A percentile compares a stretch with the other conserved stretches of the same genome.
Conservation (phyloP, 441 rosid genomes). For the Eutrema salsugineum region DNA sequence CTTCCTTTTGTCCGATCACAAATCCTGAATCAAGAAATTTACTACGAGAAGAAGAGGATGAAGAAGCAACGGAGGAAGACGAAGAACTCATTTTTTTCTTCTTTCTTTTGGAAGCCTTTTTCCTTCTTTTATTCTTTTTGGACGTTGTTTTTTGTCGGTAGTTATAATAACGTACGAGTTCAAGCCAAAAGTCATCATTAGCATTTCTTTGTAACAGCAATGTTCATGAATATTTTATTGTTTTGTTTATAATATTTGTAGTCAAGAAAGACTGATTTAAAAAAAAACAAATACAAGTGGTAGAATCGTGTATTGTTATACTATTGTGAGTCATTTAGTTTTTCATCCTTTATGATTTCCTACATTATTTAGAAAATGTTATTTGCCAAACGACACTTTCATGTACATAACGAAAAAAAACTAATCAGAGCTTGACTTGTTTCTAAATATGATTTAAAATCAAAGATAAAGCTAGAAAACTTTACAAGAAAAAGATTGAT, state of each 20-base stretch:
- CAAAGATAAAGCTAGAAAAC: too few relatives aligned
- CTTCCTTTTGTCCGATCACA: slow-evolving; percentile 12
- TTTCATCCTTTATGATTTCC: too few relatives aligned
- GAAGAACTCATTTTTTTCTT: slow-evolving; percentile 18
- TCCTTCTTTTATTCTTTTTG: neutral
- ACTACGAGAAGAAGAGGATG: slow-evolving; percentile 9
- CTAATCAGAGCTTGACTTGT: too few relatives aligned
- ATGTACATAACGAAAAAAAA: too few relatives aligned
- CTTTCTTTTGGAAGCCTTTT: neutral
- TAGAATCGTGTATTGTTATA: slow-evolving; percentile 18
- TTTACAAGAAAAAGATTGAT: too few relatives aligned
- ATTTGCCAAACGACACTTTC: too few relatives aligned
- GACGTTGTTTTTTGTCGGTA: slow-evolving; percentile 19
- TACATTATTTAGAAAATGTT: too few relatives aligned
- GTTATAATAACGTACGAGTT: slow-evolving; percentile 11
- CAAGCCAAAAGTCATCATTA: slow-evolving; percentile 10
- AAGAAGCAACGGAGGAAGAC: slow-evolving; percentile 9
- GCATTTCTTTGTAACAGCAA: neutral
- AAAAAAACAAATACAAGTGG: slow-evolving; percentile 15
- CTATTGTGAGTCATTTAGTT: neutral
- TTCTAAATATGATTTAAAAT: too few relatives aligned
- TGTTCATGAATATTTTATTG: neutral
- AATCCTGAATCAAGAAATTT: slow-evolving; percentile 12
- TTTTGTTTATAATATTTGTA: neutral
- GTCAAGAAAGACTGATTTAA: neutral